phyloP scores from a whole-genome alignment of 2,329 filamentous ascomycete genomes.

The Microdochium trichocladiopsis region DNA sequence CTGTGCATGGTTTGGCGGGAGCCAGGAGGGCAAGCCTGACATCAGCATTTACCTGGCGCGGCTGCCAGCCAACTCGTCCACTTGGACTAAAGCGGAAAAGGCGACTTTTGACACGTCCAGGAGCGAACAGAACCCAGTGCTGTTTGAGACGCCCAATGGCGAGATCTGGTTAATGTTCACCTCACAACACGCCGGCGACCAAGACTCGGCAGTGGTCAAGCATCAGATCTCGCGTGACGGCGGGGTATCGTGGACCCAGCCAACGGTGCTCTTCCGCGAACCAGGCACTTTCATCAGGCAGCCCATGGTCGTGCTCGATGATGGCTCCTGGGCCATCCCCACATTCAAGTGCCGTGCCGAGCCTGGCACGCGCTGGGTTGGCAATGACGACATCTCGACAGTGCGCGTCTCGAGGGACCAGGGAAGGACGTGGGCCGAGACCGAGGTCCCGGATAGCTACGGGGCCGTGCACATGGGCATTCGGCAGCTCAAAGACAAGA shows the following conservation, averaged over 20 bases:
- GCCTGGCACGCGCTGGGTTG: slow-evolving; percentile 32
- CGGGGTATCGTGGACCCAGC: slow-evolving; percentile 26
- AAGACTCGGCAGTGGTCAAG: slow-evolving; percentile 31
- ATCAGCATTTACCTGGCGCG: slow-evolving; percentile 35
- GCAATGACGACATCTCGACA: slow-evolving; percentile 33
- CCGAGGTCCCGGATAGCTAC: slow-evolving; percentile 23
- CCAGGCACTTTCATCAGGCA: slow-evolving; percentile 32
- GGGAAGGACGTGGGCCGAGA: slow-evolving; percentile 31
- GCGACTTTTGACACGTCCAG: slow-evolving; percentile 29
- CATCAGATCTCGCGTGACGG: slow-evolving; percentile 25
- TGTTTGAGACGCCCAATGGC: slow-evolving; percentile 27
- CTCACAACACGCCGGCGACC: slow-evolving; percentile 34
- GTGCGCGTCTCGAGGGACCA: slow-evolving; percentile 27
- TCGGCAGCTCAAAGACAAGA: slow-evolving; percentile 10
- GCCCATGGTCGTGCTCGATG: slow-evolving; percentile 25
- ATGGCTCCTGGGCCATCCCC: slow-evolving; percentile 32
- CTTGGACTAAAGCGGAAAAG: slow-evolving; percentile 21
- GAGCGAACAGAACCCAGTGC: slow-evolving; percentile 36
- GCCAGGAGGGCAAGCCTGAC: slow-evolving; percentile 34
- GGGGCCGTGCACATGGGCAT: slow-evolving; percentile 38
- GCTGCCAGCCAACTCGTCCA: slow-evolving; percentile 14
- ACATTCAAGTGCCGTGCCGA: slow-evolving; percentile 33
- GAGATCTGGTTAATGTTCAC: slow-evolving; percentile 35
- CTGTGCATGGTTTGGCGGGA: slow-evolving; percentile 37
- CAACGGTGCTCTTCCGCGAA: slow-evolving; percentile 21